These are phyloP conservation scores for Blastobotrys mokoenaii DNA, from an alignment of 805 yeast species.

Conservation along the genomic window DNA sequence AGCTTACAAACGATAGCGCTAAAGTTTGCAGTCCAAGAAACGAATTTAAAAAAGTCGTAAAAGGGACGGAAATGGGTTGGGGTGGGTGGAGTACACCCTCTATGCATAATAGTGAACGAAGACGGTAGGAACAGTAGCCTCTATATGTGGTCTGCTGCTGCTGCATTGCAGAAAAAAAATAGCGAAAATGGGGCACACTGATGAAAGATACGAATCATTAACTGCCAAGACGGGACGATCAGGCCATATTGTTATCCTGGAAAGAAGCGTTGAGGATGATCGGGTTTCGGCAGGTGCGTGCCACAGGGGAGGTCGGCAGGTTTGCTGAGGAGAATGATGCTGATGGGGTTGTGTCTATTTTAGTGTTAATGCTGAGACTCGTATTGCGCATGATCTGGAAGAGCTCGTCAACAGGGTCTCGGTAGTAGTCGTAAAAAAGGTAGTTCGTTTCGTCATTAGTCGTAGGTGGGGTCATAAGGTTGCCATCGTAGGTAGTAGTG, in stretches of 20 bases:
- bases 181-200: too few species aligned
- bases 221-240: too few species aligned
- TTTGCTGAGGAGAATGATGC: background rate
- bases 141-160: too few species aligned
- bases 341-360: background rate
- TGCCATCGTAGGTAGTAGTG: background rate
- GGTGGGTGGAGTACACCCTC: too few species aligned
- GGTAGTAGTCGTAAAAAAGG: background rate
- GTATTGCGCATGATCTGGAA: conserved; percentile 8
- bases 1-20: background rate
- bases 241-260: conserved; percentile 3
- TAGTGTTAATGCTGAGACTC: background rate
- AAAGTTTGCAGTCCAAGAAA: background rate
- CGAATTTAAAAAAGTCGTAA: background rate
- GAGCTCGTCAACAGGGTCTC: conserved; percentile 7
- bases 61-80: background rate
- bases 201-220: background rate
- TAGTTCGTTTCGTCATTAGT: conserved; percentile 6
- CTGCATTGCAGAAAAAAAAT: too few species aligned
- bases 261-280: conserved; percentile 14
- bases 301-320: conserved; percentile 13
- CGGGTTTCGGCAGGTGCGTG: conserved; percentile 14
- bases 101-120: too few species aligned
- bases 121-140: too few species aligned
- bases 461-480: background rate